A percentile compares a stretch with the other conserved stretches of the same genome.
phyloP scores from a whole-genome alignment of 208 protist species.

The Endotrypanum monterogeii region DNA sequence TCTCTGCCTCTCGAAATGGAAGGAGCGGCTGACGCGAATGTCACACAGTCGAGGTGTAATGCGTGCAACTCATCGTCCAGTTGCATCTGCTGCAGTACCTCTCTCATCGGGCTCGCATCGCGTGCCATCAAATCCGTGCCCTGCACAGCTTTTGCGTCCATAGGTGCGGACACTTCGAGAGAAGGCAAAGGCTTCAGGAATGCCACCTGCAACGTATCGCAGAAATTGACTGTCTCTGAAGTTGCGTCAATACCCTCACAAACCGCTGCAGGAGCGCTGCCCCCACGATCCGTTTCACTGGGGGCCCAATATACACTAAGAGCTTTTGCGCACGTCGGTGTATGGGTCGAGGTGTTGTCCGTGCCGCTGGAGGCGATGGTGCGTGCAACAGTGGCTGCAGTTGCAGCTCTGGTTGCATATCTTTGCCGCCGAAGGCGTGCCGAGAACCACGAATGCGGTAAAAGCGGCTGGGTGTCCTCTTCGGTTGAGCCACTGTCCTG shows the following conservation, averaged over 20 bases:
- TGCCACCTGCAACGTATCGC: neutral
- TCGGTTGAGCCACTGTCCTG: neutral
- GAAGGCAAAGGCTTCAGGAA: neutral
- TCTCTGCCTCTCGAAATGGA: neutral
- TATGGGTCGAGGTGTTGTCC: neutral
- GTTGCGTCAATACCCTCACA: neutral
- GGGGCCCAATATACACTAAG: neutral
- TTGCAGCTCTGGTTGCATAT: neutral
- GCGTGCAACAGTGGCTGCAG: neutral
- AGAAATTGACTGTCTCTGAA: neutral
- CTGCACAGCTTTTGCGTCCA: no score
- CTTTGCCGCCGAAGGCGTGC: neutral
- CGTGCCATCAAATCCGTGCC: neutral
- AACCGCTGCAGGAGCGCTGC: neutral
- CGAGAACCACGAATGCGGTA: slow-evolving; percentile 10
- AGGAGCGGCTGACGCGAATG: neutral
- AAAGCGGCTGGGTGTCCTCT: neutral
- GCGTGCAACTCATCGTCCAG: slow-evolving; percentile 28
- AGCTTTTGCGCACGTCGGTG: neutral
- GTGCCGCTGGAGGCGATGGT: neutral
- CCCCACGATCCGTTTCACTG: neutral
- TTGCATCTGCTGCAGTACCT: slow-evolving; percentile 3
- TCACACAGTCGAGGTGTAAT: slow-evolving; percentile 28
- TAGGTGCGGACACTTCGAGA: neutral
- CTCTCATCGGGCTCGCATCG: neutral